These are phyloP conservation scores for Geotrichum australiense DNA, from an alignment of 1,139 yeast species.

Conservation along the genomic window DNA sequence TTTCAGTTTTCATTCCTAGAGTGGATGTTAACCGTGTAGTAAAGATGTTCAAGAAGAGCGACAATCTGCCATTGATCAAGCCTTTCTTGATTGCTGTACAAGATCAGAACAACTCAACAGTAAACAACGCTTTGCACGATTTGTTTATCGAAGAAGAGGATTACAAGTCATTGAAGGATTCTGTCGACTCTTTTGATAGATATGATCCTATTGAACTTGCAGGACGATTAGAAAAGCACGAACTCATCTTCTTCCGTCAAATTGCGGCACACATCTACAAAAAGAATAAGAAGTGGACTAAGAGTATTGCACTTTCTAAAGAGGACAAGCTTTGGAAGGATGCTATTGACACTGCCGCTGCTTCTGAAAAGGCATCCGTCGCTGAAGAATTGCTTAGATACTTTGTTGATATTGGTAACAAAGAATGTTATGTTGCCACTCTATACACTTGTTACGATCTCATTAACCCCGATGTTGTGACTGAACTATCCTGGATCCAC, in stretches of 20 bases:
- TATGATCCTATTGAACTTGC: slow-evolving; percentile 92
- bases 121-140: slow-evolving; percentile 93
- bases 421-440: slow-evolving; percentile 89
- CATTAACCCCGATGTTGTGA: slow-evolving; percentile 73
- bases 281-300: slow-evolving; percentile 88
- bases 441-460: slow-evolving; percentile 80
- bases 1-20: slow-evolving; percentile 82
- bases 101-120: slow-evolving; percentile 83
- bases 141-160: slow-evolving; percentile 94
- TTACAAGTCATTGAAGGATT: slow-evolving; percentile 77
- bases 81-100: slow-evolving; percentile 90
- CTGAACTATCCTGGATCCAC: slow-evolving; percentile 89
- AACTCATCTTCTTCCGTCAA: slow-evolving; percentile 85
- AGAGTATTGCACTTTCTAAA: slow-evolving; percentile 82
- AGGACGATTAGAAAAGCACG: slow-evolving; percentile 85
- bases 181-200: slow-evolving; percentile 85
- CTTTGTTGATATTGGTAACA: slow-evolving; percentile 95
- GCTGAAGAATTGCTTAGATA: slow-evolving; percentile 85
- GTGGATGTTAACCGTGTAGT: slow-evolving; percentile 94
- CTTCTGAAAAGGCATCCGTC: slow-evolving; percentile 69
- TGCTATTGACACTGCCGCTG: slow-evolving; percentile 87
- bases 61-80: slow-evolving; percentile 90
- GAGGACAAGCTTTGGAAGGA: slow-evolving; percentile 93
- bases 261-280: slow-evolving; percentile 91
- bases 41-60: slow-evolving; percentile 89